Base-by-base conservation (phyloP, 2,329 filamentous ascomycete species). In the Trichoderma aggressivum region DNA sequence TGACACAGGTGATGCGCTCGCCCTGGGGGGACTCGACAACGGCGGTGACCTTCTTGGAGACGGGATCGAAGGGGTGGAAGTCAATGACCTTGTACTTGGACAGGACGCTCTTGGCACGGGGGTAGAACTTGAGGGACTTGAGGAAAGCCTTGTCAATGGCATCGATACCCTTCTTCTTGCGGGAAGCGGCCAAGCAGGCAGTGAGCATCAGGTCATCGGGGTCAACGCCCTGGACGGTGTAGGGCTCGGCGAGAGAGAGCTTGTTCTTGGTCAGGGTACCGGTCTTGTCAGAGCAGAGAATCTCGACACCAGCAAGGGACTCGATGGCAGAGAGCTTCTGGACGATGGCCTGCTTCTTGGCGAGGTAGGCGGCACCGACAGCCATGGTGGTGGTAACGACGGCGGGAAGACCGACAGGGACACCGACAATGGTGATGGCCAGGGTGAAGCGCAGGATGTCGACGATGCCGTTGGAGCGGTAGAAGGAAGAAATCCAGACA, bases 361-460 rank as follows among this genome's bases (percentile, higher is more conserved):
- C 94, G 72, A 97, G 89, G 82, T 96, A 96, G 74, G 93, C 92
- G 75, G 94, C 94, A 85, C 94, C 94, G 81, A 97, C 94, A 80
- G 94, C 94, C 93, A 97, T 96, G 80, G 94, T 97, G 77, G 94
- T 97, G 77, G 94, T 97, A 73, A 97, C 93, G 84, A 97, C 94
- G 76, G 93, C 94, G 72, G 94, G 94, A 75, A 97, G 92, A 90
- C 94, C 94, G 83, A 97, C 94, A 69, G 94, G 94, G 30, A 97
- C 94, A 88, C 94, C 94, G 73, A 97, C 92, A 75, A 97, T 95
- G 77, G 93, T 96, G 77, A 97, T 94, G 75, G 92, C 93, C 58
- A 97, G 87, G 70, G 94, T 96, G 84, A 94, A 96, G 75, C 92
- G 87, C 61, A 97, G 89, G 72, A 97, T 97, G 7, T 83, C 82